Conservation (phyloP, 352 stramenopile species). For the Pythium scleroteichum region DNA sequence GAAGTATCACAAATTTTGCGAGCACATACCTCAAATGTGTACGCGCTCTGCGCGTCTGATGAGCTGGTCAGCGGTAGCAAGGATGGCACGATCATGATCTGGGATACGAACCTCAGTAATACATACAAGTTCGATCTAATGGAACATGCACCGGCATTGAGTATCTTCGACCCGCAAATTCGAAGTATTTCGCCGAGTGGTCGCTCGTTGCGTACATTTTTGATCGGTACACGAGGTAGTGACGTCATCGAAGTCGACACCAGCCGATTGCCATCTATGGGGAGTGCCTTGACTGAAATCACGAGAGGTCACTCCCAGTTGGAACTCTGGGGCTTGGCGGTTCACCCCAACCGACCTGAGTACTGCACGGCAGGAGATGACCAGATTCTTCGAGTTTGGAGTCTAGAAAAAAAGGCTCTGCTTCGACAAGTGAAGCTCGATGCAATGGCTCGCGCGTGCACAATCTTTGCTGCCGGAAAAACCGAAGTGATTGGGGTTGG, state of each 20-base stretch:
- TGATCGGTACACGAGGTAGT: constrained; percentile 85
- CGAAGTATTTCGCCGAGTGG: constrained; percentile 45
- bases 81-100: constrained; percentile 85
- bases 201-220: constrained; percentile 40
- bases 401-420: constrained; percentile 43
- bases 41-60: constrained; percentile 44
- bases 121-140: constrained; percentile 51
- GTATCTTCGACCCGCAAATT: constrained; percentile 29
- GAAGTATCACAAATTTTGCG: constrained; percentile 51
- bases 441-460: constrained; percentile 63
- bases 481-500: constrained; percentile 60
- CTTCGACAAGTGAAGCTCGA: constrained; percentile 46
- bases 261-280: constrained; percentile 18
- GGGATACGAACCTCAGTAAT: constrained; percentile 62
- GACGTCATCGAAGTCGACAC: constrained; percentile 87
- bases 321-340: constrained; percentile 84
- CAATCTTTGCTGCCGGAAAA: constrained; percentile 34
- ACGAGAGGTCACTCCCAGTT: constrained; percentile 67
- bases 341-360: constrained; percentile 60
- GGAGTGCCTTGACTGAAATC: constrained; percentile 25
- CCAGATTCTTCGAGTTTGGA: constrained; percentile 80
- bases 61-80: constrained; percentile 87
- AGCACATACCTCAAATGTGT: constrained; percentile 46
- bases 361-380: constrained; percentile 87
- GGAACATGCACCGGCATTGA: constrained; percentile 24